Evolutionary conservation across 2,329 filamentous ascomycete species (phyloP).

Genomic region (Fusarium nurragi): DNA sequence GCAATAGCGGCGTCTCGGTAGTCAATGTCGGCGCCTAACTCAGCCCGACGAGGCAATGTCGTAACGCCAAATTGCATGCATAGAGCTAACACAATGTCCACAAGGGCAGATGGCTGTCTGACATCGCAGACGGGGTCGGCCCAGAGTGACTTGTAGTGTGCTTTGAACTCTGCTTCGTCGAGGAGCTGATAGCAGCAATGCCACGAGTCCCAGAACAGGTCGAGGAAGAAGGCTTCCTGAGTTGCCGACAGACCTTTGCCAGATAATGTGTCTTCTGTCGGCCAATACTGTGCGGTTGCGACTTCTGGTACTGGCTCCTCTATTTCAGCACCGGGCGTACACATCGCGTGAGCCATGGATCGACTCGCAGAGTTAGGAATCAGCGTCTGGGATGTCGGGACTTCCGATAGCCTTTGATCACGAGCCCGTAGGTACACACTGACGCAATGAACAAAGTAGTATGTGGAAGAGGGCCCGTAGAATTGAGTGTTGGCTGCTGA

Average conservation of each 20-base stretch:
- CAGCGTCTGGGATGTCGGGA: background rate
- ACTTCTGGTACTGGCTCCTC: accelerated
- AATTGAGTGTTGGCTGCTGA: background rate
- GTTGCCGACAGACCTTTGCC: background rate
- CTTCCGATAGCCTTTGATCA: accelerated
- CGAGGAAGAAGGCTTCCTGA: background rate
- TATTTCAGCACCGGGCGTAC: background rate
- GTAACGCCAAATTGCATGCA: background rate
- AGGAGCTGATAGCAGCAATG: slow-evolving; percentile 4
- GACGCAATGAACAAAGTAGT: background rate
- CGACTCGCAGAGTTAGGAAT: background rate
- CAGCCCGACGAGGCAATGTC: background rate
- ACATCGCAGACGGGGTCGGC: background rate
- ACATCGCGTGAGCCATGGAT: background rate
- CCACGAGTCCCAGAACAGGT: slow-evolving; percentile 1
- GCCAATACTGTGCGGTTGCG: accelerated
- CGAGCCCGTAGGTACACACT: background rate
- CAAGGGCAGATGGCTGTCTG: background rate
- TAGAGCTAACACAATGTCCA: background rate
- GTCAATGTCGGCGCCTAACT: background rate
- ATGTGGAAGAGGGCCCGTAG: background rate
- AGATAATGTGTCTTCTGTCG: background rate
- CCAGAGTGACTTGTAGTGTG: background rate
- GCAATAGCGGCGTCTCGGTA: background rate
- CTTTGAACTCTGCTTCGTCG: background rate